phyloP scores from a whole-genome alignment of 345 rosid genomes.

The Alliaria petiolata region DNA sequence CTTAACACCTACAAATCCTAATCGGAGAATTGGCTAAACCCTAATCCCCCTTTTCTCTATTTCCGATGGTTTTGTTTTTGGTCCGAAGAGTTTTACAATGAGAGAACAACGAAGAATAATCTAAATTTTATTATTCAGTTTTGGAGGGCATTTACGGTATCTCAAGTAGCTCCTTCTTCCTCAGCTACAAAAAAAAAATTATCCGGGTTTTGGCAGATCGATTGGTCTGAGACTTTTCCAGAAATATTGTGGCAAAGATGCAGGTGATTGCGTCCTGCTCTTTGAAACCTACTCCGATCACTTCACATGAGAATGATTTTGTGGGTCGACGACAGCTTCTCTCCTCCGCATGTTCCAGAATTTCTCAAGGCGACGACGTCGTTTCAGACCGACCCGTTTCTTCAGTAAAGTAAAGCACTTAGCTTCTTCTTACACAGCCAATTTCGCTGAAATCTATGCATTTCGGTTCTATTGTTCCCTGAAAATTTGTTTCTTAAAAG shows the following conservation, averaged over 20 bases:
- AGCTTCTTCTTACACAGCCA: not conserved
- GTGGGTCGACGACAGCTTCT: constrained; percentile 39
- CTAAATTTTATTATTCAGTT: no score
- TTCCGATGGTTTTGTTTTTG: no score
- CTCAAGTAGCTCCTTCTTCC: not conserved
- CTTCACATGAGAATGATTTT: constrained; percentile 15
- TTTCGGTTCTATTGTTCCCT: not conserved
- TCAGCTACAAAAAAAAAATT: not conserved
- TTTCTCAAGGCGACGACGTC: constrained; percentile 11
- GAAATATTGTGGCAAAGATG: constrained; percentile 34
- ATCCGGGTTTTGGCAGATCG: constrained; percentile 3
- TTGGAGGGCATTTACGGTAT: no score
- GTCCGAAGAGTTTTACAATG: no score
- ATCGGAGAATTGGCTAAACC: no score
- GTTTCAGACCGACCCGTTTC: constrained; percentile 33
- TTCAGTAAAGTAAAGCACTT: constrained; percentile 28
- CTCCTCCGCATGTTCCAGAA: constrained; percentile 38
- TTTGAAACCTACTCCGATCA: constrained; percentile 22
- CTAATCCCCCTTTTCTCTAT: no score
- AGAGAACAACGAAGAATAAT: no score
- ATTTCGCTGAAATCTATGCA: not conserved
- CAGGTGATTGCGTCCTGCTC: constrained; percentile 38
- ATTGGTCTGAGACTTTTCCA: not conserved
- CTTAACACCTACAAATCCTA: no score
- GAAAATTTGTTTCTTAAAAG: not conserved